A percentile compares a stretch with the other conserved stretches of the same genome.
These are phyloP conservation scores for Cryptococcus sp. DNA, from an alignment of 1,284 basidiomycete species.

Conservation along the genomic window DNA sequence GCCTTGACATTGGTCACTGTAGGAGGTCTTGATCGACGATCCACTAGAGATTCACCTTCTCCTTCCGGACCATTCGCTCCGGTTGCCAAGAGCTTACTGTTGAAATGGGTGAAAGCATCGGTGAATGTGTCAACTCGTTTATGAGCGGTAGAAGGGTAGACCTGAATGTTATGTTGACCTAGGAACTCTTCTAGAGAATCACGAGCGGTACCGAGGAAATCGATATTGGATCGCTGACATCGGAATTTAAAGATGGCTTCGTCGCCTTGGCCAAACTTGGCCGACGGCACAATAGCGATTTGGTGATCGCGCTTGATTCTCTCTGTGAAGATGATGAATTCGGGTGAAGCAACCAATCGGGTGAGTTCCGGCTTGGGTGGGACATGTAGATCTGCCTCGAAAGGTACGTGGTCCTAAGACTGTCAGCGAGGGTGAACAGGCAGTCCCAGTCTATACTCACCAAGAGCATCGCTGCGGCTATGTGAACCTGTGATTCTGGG, in stretches of 20 bases:
- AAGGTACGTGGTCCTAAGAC: slow-evolving; percentile 84
- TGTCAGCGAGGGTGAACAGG: too few relatives aligned
- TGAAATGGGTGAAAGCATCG: slow-evolving; percentile 93
- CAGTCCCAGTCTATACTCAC: too few relatives aligned
- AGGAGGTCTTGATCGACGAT: slow-evolving; percentile 72
- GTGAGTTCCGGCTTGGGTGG: slow-evolving; percentile 76
- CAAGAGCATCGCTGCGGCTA: slow-evolving; percentile 91
- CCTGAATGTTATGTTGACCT: slow-evolving; percentile 63
- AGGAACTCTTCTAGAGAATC: slow-evolving; percentile 93
- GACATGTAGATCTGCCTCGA: slow-evolving; percentile 91
- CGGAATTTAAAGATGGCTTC: slow-evolving; percentile 88
- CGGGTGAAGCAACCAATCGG: slow-evolving; percentile 65
- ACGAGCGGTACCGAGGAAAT: slow-evolving; percentile 81
- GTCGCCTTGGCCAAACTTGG: slow-evolving; percentile 54
- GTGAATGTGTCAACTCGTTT: slow-evolving; percentile 80
- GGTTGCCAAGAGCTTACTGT: slow-evolving; percentile 85
- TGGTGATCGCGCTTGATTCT: slow-evolving; percentile 90
- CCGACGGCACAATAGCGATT: slow-evolving; percentile 74
- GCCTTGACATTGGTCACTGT: slow-evolving; percentile 93
- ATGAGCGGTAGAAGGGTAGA: slow-evolving; percentile 45
- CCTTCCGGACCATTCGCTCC: slow-evolving; percentile 53
- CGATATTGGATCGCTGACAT: slow-evolving; percentile 88
- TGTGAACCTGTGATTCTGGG: slow-evolving; percentile 93
- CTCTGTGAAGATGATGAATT: slow-evolving; percentile 75
- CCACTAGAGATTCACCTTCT: slow-evolving; percentile 62